Base-by-base conservation (phyloP, 176 grass and related monocot species). In the Aechmea fasciata region DNA sequence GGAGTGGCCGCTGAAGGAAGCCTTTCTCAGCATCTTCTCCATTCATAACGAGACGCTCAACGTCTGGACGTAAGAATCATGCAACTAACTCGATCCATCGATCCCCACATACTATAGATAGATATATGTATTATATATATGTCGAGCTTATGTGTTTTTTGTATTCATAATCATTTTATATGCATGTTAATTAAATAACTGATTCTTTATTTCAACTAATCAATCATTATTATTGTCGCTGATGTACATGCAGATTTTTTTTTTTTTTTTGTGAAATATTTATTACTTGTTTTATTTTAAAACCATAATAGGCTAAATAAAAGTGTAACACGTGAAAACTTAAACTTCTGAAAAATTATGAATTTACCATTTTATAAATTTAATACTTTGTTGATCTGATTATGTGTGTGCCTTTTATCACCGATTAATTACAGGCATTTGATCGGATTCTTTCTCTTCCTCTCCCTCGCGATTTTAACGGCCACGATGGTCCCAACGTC, bases 31-130 rank as follows among this genome's bases (percentile, higher is more conserved):
- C 66, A 71, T 64, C 51, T 92, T 92, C 68, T 54, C 83, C 2
- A 23, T 92, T 50, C 90, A 92, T 76, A 92, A 92, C 74, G 90
- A 92, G 71, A 92, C 90, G 52, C 57, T 92, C 68, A 92, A 92
- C 74, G 65, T 92, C 28, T 88, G 90, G 85, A 92, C 83, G 80
- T 92, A 83, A 75, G 89, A 14, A 41, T 41, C 4, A n/a, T n/a
- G n/a, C n/a, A 41, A 41, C 33, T 41, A 6, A 41, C n/a, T 57
- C 22, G 13, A 14, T n/a, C n/a, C n/a, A n/a, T 55, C 13, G 13
- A 5, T 55, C n/a, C 52, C 13, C 12, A 4, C 3, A 3, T 55
- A 55, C 13, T 11, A n/a, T 54, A 15, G 15, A 54, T 15, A 54
- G 3, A 5, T 33, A 3, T 33, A 33, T 15, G n/a, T n/a, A n/a